Evolutionary conservation across 73 alveolate genomes (phyloP), one percentile per base, ranked within the genome.

Genomic region (Paramecium bursaria): DNA sequence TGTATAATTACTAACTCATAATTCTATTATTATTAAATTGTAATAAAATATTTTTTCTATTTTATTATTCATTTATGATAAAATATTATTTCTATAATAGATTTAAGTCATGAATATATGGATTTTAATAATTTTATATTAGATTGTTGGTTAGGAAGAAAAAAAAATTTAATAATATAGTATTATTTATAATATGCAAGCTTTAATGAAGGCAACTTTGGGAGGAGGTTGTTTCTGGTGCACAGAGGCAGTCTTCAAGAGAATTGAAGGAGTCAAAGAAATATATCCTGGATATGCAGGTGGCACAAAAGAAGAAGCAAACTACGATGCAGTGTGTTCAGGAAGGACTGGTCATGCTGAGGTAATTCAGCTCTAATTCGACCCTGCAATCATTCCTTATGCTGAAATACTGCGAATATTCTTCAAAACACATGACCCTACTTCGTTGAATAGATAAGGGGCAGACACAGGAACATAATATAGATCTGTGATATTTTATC

Each of bases 141-240:
- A n/a, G n/a, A n/a, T n/a, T n/a, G n/a, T n/a, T n/a, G n/a, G n/a
- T n/a, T n/a, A n/a, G n/a, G n/a, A n/a, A n/a, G n/a, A n/a, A n/a
- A n/a, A n/a, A n/a, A n/a, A n/a, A n/a, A n/a, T n/a, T n/a, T n/a
- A n/a, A n/a, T n/a, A n/a, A n/a, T n/a, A n/a, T n/a, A n/a, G n/a
- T n/a, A n/a, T n/a, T n/a, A n/a, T n/a, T n/a, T n/a, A n/a, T n/a
- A n/a, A n/a, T n/a, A n/a, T n/a, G n/a, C n/a, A n/a, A n/a, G n/a
- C n/a, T n/a, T n/a, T n/a, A n/a, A n/a, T n/a, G n/a, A n/a, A n/a
- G n/a, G 89, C 89, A 11, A 79, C 89, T 6, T 23, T 79, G 14
- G 89, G 89, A 39, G 89, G 89, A 10, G 89, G 89, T 1, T 79
- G 89, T 50, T 79, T 79, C 42, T 79, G 89, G 89, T 79, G 89